Evolutionary conservation across 768 basidiomycete genomes (phyloP), one percentile per base, ranked within the genome.

Genomic region (Auricularia sp.): DNA sequence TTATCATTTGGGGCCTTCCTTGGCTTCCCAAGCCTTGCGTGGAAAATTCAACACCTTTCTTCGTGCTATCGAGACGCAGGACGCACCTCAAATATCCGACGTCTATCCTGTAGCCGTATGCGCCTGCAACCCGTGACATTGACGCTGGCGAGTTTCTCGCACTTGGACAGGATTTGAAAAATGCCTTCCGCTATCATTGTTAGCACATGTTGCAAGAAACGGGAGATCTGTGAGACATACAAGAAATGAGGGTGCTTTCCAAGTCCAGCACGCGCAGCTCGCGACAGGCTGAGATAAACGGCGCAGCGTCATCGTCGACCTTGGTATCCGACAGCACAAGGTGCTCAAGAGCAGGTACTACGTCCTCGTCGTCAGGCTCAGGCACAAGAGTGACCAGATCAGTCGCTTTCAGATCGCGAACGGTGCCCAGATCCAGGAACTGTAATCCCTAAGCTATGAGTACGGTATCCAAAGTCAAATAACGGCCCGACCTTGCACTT

Each of bases 111-210:
- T 3, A 88, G 79, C 5, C 70, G 76, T 63, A 90, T 78, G 3
- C 88, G 82, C 62, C 88, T 79, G 66, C 88, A 90, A 65, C 86
- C 83, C 3, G 85, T 89, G 56, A 90, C 73, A 69, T 88, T 83
- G 14, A 89, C 70, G n/a, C 75, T 80, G 65, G 77, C 73, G 35
- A 90, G 75, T 35, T 74, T 75, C 2, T 75, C 67, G 68, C 88
- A 90, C 0, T 77, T 78, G 68, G 88, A 83, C 36, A 90, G 75
- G 44, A 90, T 80, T 2, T 72, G 67, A 68, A 83, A 84, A 24
- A 89, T 70, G 8, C 83, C 88, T 0, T 72, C 75, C 63, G 76
- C 87, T 89, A 64, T 36, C 14, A 37, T 54, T 47, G 14, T 54
- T 44, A 62, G 3, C 29, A 29, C 29, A 29, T 29, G 29, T 29